These are phyloP conservation scores for Teratosphaeria epicoccoides DNA, from an alignment of 2,329 filamentous ascomycete genomes.

Conservation along the genomic window DNA sequence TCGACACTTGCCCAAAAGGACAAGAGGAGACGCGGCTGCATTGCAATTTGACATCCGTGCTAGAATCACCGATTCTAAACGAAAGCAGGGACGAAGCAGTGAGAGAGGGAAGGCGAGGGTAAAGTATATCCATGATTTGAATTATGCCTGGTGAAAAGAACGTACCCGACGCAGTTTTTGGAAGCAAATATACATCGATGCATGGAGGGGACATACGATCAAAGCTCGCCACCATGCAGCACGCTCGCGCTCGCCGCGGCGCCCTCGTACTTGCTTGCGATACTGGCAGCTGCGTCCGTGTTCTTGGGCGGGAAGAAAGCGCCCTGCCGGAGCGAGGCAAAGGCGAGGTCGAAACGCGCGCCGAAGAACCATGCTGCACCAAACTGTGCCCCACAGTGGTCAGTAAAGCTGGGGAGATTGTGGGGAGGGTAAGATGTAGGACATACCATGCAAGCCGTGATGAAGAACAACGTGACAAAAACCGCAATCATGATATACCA, in stretches of 20 bases:
- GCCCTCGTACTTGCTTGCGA: neutral
- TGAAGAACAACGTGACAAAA: slow-evolving; percentile 55
- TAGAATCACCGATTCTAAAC: no score
- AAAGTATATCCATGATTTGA: slow-evolving; percentile 2
- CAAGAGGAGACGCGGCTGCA: slow-evolving; percentile 46
- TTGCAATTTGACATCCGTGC: slow-evolving; percentile 99
- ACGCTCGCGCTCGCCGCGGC: neutral
- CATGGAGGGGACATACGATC: neutral
- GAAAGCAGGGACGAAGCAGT: neutral
- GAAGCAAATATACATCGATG: neutral
- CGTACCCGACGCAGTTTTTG: neutral
- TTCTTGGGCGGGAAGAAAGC: slow-evolving; percentile 32
- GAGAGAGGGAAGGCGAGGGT: neutral
- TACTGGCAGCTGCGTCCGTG: slow-evolving; percentile 10
- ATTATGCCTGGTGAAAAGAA: neutral
- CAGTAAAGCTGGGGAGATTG: neutral
- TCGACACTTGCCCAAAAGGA: neutral
- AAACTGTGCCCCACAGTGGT: slow-evolving; percentile 43
- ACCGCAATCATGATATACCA: slow-evolving; percentile 57
- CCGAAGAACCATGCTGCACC: slow-evolving; percentile 68
- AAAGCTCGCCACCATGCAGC: slow-evolving; percentile 3
- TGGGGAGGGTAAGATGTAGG: neutral
- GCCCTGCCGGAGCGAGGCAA: slow-evolving; percentile 43
- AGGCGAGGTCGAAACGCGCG: slow-evolving; percentile 67
- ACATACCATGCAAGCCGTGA: slow-evolving; percentile 72